Conservation (phyloP, 2,329 filamentous ascomycete genomes). For the Cladosporium colombiae region DNA sequence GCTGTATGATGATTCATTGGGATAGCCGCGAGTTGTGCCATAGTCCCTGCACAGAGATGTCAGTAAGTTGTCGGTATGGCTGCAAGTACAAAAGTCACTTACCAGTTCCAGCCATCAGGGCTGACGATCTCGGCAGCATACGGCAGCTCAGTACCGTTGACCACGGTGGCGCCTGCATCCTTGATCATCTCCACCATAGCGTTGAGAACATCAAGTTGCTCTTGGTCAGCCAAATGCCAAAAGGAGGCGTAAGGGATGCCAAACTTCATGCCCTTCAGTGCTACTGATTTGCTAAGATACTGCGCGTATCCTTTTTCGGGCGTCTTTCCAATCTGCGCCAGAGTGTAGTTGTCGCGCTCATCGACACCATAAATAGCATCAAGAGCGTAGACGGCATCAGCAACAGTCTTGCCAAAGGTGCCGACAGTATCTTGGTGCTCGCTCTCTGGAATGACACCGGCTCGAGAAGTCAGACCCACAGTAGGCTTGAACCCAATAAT, state of each 20-base stretch:
- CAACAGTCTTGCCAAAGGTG: conserved; percentile 65
- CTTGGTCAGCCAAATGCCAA: conserved; percentile 62
- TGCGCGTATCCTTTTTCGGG: conserved; percentile 59
- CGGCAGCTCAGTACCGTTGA: conserved; percentile 70
- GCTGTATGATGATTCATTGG: conserved; percentile 75
- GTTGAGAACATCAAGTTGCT: conserved; percentile 58
- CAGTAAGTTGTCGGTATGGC: not conserved
- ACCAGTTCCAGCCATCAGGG: conserved; percentile 71
- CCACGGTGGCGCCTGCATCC: conserved; percentile 63
- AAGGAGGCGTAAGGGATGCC: conserved; percentile 72
- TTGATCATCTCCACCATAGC: conserved; percentile 55
- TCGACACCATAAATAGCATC: conserved; percentile 70
- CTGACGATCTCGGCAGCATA: conserved; percentile 63
- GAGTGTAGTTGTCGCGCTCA: conserved; percentile 64
- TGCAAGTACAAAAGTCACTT: not conserved
- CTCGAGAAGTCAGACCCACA: conserved; percentile 68
- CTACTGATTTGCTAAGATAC: conserved; percentile 55
- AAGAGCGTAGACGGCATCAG: conserved; percentile 67
- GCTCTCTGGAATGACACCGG: conserved; percentile 61
- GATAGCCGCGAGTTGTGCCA: conserved; percentile 60
- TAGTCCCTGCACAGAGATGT: conserved; percentile 50
- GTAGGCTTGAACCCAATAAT: conserved; percentile 76
- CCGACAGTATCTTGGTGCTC: conserved; percentile 70
- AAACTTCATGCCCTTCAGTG: conserved; percentile 64
- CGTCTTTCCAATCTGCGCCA: conserved; percentile 56